Conservation (phyloP, 1,139 yeast species). For the Saccharomyces pastorianus region DNA sequence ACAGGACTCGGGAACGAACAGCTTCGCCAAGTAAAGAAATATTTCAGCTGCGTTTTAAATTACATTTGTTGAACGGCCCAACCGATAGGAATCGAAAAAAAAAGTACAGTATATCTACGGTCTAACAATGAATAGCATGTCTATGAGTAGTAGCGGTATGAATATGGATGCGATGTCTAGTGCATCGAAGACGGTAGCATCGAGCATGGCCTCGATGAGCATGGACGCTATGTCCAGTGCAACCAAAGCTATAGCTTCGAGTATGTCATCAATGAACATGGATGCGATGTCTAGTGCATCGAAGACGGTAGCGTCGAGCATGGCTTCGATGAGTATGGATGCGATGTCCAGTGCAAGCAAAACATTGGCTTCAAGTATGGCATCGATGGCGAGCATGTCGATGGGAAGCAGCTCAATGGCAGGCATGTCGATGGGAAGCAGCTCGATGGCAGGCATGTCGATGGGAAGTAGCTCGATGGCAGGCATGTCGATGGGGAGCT, state of each 20-base stretch:
- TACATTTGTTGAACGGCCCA: neutral
- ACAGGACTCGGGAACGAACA: neutral
- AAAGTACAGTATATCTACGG: neutral
- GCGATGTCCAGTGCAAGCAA: neutral
- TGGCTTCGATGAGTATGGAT: slow-evolving; percentile 2
- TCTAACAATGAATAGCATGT: neutral
- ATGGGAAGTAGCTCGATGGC: neutral
- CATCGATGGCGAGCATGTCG: neutral
- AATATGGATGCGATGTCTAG: no score
- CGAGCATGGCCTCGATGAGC: no score
- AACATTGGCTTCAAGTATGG: slow-evolving; percentile 1
- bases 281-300: no score
- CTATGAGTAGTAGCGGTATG: neutral
- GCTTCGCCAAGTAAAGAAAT: neutral
- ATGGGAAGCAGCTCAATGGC: no score
- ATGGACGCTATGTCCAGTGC: no score
- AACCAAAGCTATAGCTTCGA: no score
- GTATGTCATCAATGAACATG: no score
- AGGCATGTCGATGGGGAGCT: slow-evolving; percentile 3
- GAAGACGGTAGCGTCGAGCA: neutral
- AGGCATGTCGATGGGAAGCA: no score
- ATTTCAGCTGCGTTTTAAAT: neutral
- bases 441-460: slow-evolving; percentile 1
- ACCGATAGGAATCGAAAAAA: neutral
- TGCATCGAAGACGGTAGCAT: no score